phyloP scores from a whole-genome alignment of 495 filamentous ascomycete genomes.

The Articulospora tetracladia region DNA sequence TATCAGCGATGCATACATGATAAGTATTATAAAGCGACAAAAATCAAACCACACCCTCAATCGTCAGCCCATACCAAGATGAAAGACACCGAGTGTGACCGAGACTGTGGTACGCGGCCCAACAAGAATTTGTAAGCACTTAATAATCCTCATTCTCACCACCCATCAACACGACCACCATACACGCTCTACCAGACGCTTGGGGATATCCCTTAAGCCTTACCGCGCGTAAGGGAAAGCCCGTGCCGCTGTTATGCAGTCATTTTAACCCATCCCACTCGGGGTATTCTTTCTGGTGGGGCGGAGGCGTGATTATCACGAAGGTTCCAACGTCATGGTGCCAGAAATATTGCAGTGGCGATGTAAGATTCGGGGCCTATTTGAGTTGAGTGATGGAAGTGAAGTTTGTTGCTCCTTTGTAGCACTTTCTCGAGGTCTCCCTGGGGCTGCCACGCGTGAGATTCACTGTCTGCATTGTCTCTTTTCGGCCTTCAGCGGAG shows the following conservation, averaged over 20 bases:
- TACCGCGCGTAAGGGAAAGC: not conserved
- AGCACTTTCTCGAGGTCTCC: too few species aligned
- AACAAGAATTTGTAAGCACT: not conserved
- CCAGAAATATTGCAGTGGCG: not conserved
- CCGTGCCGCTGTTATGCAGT: not conserved
- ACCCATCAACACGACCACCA: too few species aligned
- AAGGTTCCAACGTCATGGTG: not conserved
- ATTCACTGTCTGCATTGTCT: too few species aligned
- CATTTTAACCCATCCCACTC: not conserved
- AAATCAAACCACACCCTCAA: not conserved
- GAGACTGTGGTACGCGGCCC: not conserved
- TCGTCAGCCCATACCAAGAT: not conserved
- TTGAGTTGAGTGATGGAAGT: not conserved
- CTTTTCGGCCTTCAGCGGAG: too few species aligned
- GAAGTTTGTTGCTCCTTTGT: not conserved
- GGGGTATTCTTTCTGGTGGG: not conserved
- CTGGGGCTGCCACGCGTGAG: too few species aligned
- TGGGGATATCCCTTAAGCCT: not conserved
- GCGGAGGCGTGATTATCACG: not conserved
- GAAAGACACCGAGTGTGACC: not conserved
- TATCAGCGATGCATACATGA: not conserved
- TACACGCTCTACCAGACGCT: not conserved
- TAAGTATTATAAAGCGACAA: not conserved
- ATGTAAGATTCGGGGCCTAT: not conserved
- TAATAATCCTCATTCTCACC: not conserved